Evolutionary conservation across 345 rosid species (phyloP), one percentile per base, ranked within the genome.

Genomic region (Mercurialis annua): DNA sequence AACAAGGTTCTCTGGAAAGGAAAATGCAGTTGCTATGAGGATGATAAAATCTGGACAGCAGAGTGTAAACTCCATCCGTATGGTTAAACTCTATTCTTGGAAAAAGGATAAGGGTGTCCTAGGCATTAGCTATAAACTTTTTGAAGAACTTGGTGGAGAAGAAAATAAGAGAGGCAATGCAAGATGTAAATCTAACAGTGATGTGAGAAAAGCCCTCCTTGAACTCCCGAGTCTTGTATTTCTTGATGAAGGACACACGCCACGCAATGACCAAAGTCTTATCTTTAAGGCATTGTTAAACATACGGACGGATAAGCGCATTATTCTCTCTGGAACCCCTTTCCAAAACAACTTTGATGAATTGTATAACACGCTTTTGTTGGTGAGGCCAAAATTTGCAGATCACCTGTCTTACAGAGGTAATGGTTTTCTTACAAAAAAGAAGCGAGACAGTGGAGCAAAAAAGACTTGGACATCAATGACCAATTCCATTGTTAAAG

Each of bases 221-320:
- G 54, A 71, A 64, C 49, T 67, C 54, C 90, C 91, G 0, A 85
- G 83, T 16, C 66, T 91, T 61, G 64, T 88, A 47, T 71, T 91
- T 46, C 84, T 91, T 49, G 97, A 91, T 48, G 96, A 91, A 81
- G 96, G 97, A 10, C 97, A 91, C 69, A 89, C 85, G 0, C 82
- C 96, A 5, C 85, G 96, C 7, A 91, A 91, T 64, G 67, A 77
- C 29, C 67, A 64, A 1, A 84, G 88, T 58, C 50, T 43, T 24
- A 77, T 91, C 51, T 91, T 90, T 89, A 81, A 83, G 72, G 85
- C 82, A 69, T 75, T 87, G n/a, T 64, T 80, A 4, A 79, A 75
- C 20, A 69, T 88, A 10, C 73, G 69, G 52, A 86, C 96, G 1
- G 66, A 74, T 48, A 88, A 74, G 75, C 83, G 88, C n/a, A 80